Base-by-base conservation (phyloP, 2,329 filamentous ascomycete species). In the Botrytis fabae region DNA sequence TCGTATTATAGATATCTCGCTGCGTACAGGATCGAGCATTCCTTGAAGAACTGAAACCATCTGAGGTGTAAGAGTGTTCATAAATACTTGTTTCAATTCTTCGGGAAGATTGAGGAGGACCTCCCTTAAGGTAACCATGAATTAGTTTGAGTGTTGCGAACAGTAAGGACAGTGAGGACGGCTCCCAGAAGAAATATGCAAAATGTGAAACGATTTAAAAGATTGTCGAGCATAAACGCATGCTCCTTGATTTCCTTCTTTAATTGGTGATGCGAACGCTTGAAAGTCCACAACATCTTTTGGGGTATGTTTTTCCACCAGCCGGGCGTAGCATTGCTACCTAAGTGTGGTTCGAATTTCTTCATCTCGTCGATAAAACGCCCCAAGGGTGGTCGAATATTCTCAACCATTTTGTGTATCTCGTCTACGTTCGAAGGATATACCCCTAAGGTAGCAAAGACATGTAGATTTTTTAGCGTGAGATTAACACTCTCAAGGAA, bases 131-230 rank as follows among this genome's bases (percentile, higher is more conserved):
- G 25, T 54, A 1, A 16, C 1, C 25, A 54, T 57, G 64, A 68
- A 54, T 38, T 44, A 54, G 48, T 25, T 20, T 51, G 48, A n/a
- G 48, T 51, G 0, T 51, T 16, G 0, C 12, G 6, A n/a, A 51
- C 1, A n/a, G 10, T 51, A 12, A 2, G 0, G 4, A 51, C 9
- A n/a, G 25, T 51, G 25, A 7, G 0, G 4, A 51, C 9, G 1
- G 2, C 20, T 35, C 9, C 1, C 3, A 25, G 20, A 22, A 12
- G 5, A 25, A 51, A 51, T 4, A 25, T 22, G n/a, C 12, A 54
- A 25, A 54, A 54, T 8, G 48, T 54, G 16, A 54, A 54, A 0
- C 48, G 1, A n/a, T 54, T 16, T 3, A 54, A n/a, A n/a, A n/a
- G 12, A n/a, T 28, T 28, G 16, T 28, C 32, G 46, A 69, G n/a